Evolutionary conservation across 2,329 filamentous ascomycete genomes (phyloP).

Genomic region (Claviceps maximensis): DNA sequence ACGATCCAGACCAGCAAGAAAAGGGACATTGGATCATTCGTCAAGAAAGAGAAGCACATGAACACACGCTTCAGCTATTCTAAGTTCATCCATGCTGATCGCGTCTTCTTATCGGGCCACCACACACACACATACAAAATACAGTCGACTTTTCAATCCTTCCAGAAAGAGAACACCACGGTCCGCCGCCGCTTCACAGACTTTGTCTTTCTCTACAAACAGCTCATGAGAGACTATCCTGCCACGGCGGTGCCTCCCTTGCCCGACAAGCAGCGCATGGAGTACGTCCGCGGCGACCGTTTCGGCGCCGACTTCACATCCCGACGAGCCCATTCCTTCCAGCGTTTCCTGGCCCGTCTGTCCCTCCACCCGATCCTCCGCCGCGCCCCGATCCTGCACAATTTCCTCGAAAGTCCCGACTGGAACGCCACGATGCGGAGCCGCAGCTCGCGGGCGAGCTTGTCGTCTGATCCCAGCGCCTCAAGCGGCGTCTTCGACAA

Average conservation of each 20-base stretch:
- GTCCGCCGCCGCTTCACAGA: conserved; percentile 92
- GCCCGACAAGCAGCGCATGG: conserved; percentile 98
- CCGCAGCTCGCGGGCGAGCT: conserved; percentile 53
- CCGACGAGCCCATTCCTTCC: conserved; percentile 76
- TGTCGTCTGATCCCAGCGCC: conserved; percentile 29
- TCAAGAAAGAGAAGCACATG: background rate
- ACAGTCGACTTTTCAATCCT: conserved; percentile 87
- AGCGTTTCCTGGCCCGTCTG: conserved; percentile 78
- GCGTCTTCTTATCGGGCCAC: too few relatives aligned
- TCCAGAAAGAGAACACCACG: conserved; percentile 65
- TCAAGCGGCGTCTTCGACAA: conserved; percentile 76
- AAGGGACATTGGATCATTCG: background rate
- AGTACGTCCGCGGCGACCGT: conserved; percentile 91
- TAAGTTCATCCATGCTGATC: background rate
- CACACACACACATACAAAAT: too few relatives aligned
- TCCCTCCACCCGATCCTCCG: conserved; percentile 82
- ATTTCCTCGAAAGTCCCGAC: conserved; percentile 83
- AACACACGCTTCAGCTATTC: background rate
- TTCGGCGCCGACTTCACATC: conserved; percentile 89
- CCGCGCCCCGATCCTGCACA: conserved; percentile 67
- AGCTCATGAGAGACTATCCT: conserved; percentile 74
- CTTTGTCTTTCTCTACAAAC: conserved; percentile 93
- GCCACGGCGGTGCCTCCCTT: conserved; percentile 87
- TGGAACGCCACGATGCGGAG: conserved; percentile 95
- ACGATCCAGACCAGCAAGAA: background rate